phyloP scores from a whole-genome alignment of 352 stramenopile species.

The Globisporangium cystogenes region DNA sequence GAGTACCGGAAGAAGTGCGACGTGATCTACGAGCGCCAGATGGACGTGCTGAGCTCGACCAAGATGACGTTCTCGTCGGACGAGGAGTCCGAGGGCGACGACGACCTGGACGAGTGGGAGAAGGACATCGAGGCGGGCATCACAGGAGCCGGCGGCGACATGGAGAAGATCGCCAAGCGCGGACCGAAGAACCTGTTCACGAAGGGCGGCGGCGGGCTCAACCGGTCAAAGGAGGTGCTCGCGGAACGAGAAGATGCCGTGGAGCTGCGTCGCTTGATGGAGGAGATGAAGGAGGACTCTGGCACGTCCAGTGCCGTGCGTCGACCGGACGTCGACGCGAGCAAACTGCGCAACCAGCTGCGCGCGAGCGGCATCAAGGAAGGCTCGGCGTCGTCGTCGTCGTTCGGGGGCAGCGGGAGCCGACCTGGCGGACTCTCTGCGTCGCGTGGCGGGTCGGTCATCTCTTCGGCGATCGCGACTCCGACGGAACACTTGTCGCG shows the following conservation, averaged over 20 bases:
- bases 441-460: constrained; percentile 47
- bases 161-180: constrained; percentile 48
- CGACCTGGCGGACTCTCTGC: constrained; percentile 20
- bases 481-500: constrained; percentile 64
- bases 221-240: constrained; percentile 68
- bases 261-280: constrained; percentile 69
- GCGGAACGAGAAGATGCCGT: constrained; percentile 76
- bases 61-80: constrained; percentile 67
- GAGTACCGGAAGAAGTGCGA: constrained; percentile 84
- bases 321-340: constrained; percentile 63
- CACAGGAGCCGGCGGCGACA: constrained; percentile 49
- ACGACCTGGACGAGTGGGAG: constrained; percentile 63
- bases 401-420: constrained; percentile 19
- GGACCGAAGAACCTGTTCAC: constrained; percentile 72
- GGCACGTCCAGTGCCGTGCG: constrained; percentile 20
- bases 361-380: constrained; percentile 70
- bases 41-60: constrained; percentile 65
- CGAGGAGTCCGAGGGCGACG: constrained; percentile 68
- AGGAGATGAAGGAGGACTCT: constrained; percentile 79
- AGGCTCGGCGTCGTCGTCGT: constrained; percentile 14
- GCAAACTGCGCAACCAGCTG: constrained; percentile 53
- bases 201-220: constrained; percentile 68
- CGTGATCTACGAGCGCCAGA: constrained; percentile 79
- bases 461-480: constrained; percentile 61
- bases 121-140: constrained; percentile 78